Evolutionary conservation across 805 yeast species (phyloP).

Genomic region (Wickerhamiella nectarea): DNA sequence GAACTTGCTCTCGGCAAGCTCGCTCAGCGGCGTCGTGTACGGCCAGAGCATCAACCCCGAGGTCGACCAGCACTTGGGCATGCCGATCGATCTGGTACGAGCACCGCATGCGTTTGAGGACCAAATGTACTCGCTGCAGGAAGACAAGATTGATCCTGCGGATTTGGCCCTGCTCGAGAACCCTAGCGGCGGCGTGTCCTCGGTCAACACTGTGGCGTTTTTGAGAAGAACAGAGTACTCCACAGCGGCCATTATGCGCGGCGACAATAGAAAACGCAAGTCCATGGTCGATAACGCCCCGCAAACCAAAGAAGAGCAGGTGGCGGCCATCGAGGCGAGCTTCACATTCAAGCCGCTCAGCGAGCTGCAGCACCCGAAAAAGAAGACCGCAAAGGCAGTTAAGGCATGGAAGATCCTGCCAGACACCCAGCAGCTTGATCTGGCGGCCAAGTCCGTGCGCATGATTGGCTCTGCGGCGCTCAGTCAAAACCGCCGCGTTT

Average conservation of each 20-base stretch:
- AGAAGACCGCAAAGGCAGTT: slow-evolving; percentile 58
- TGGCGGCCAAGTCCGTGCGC: slow-evolving; percentile 33
- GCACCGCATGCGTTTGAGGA: slow-evolving; percentile 57
- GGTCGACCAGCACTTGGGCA: slow-evolving; percentile 43
- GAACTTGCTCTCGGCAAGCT: slow-evolving; percentile 36
- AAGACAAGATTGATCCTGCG: slow-evolving; percentile 50
- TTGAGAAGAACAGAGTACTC: slow-evolving; percentile 86
- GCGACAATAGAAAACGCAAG: not conserved
- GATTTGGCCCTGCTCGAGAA: slow-evolving; percentile 69
- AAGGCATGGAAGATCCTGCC: slow-evolving; percentile 73
- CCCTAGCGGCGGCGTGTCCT: slow-evolving; percentile 39
- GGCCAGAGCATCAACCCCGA: slow-evolving; percentile 41
- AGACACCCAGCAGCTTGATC: slow-evolving; percentile 82
- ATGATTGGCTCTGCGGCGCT: slow-evolving; percentile 36
- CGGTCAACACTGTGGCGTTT: slow-evolving; percentile 42
- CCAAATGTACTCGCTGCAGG: slow-evolving; percentile 29
- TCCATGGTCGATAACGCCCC: not conserved
- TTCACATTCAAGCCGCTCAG: slow-evolving; percentile 42
- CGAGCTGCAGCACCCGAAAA: slow-evolving; percentile 61
- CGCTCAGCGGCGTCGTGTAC: slow-evolving; percentile 39
- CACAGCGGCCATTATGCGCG: slow-evolving; percentile 34
- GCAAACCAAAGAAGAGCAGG: slow-evolving; percentile 46
- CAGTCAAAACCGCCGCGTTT: slow-evolving; percentile 15
- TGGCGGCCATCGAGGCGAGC: slow-evolving; percentile 59
- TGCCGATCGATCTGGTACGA: slow-evolving; percentile 59